Conservation (phyloP, 306 rosid genomes). For the Begonia masoniana region DNA sequence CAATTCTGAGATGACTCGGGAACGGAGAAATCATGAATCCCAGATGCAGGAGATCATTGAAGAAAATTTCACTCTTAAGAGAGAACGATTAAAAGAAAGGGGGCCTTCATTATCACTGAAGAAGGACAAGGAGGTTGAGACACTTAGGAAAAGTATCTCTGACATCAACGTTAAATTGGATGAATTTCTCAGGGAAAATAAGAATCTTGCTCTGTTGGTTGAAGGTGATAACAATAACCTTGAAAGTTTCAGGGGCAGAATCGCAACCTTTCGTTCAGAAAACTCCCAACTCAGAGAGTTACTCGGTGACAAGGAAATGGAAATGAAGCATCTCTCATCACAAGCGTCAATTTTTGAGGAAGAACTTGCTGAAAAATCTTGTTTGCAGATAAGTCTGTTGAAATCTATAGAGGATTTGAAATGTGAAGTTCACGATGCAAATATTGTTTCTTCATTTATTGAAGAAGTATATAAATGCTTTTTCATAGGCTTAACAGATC, state of each 20-base stretch:
- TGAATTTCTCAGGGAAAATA: slow-evolving; percentile 38
- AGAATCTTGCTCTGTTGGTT: slow-evolving; percentile 25
- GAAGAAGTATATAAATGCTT: slow-evolving; percentile 45
- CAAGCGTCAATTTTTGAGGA: slow-evolving; percentile 43
- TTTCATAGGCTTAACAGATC: slow-evolving; percentile 28
- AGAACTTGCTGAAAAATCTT: slow-evolving; percentile 31
- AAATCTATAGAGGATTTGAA: slow-evolving; percentile 30
- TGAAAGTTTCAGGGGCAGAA: slow-evolving; percentile 41
- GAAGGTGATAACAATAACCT: slow-evolving; percentile 31
- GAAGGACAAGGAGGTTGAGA: slow-evolving; percentile 67
- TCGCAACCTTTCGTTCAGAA: slow-evolving; percentile 42
- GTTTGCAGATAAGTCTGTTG: slow-evolving; percentile 26
- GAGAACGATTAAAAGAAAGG: slow-evolving; percentile 39
- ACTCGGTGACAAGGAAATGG: slow-evolving; percentile 41
- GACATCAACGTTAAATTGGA: slow-evolving; percentile 55
- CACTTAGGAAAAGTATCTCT: slow-evolving; percentile 51
- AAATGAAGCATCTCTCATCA: slow-evolving; percentile 32
- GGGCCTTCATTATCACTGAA: slow-evolving; percentile 36
- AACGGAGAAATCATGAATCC: slow-evolving; percentile 79
- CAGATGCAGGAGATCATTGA: slow-evolving; percentile 55
- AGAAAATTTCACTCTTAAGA: slow-evolving; percentile 36
- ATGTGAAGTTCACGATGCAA: slow-evolving; percentile 37
- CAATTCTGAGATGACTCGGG: slow-evolving; percentile 42
- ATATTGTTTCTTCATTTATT: slow-evolving; percentile 30
- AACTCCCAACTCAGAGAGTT: slow-evolving; percentile 45